Evolutionary conservation across 345 rosid genomes (phyloP).

Genomic region (Psidium friedrichsthalianum): DNA sequence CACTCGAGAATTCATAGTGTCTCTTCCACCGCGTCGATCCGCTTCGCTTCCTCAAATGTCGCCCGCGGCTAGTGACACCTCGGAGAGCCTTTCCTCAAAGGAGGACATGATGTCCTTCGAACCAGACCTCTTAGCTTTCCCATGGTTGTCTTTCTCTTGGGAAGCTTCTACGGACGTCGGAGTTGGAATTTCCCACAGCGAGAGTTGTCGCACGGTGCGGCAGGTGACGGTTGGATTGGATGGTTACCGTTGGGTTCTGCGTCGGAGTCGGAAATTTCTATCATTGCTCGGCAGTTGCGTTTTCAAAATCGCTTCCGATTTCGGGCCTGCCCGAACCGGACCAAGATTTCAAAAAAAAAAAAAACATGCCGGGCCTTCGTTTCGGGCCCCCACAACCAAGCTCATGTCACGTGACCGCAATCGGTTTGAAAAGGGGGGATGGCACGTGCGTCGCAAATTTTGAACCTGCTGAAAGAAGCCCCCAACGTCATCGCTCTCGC

Average conservation of each 20-base stretch:
- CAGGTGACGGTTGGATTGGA: not conserved
- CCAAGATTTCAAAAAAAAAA: not conserved
- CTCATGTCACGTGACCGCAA: not conserved
- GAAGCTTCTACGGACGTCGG: no score
- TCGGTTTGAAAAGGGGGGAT: not conserved
- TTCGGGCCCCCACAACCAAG: not conserved
- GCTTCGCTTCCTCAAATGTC: not conserved
- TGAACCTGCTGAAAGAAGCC: not conserved
- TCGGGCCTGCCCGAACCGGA: not conserved
- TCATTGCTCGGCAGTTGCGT: not conserved
- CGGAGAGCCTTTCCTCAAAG: not conserved
- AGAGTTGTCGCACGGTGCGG: not conserved
- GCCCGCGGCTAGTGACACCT: not conserved
- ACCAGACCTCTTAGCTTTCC: not conserved
- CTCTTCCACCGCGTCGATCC: not conserved
- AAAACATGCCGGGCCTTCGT: not conserved
- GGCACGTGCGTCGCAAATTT: slow-evolving; percentile 1
- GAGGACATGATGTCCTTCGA: not conserved
- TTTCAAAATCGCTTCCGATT: not conserved
- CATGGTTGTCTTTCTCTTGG: no score
- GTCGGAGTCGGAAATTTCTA: no score
- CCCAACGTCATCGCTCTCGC: slow-evolving; percentile 1
- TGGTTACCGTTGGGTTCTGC: not conserved
- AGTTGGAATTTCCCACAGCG: not conserved
- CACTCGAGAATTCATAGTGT: not conserved